These are phyloP conservation scores for Penicillium fimorum DNA, from an alignment of 495 filamentous ascomycete species.

Conservation along the genomic window DNA sequence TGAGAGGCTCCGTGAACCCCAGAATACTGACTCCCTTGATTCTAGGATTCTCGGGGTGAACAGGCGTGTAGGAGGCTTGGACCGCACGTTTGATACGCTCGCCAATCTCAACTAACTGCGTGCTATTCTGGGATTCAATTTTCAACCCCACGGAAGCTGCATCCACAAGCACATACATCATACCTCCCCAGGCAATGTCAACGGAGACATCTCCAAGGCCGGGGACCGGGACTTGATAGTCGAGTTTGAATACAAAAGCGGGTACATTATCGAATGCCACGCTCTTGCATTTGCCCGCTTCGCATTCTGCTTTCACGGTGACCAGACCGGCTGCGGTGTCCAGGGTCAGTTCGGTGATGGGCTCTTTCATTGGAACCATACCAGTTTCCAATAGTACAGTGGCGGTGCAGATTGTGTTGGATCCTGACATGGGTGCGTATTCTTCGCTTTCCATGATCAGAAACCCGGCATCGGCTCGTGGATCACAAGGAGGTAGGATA, in stretches of 20 bases:
- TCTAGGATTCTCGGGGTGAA: slow-evolving; percentile 34
- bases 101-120: slow-evolving; percentile 26
- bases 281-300: slow-evolving; percentile 34
- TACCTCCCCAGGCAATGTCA: slow-evolving; percentile 39
- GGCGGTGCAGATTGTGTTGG: slow-evolving; percentile 36
- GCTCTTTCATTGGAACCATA: slow-evolving; percentile 40
- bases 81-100: slow-evolving; percentile 36
- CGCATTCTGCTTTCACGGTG: slow-evolving; percentile 30
- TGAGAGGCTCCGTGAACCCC: slow-evolving; percentile 27
- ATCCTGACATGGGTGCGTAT: slow-evolving; percentile 39
- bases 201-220: slow-evolving; percentile 28
- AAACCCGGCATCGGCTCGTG: slow-evolving; percentile 36
- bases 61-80: slow-evolving; percentile 21
- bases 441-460: slow-evolving; percentile 43
- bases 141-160: slow-evolving; percentile 24
- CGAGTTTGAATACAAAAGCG: slow-evolving; percentile 35
- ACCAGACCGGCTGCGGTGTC: slow-evolving; percentile 38
- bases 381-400: slow-evolving; percentile 38
- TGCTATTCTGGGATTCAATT: slow-evolving; percentile 21
- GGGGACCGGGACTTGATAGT: slow-evolving; percentile 30
- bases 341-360: slow-evolving; percentile 25
- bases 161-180: slow-evolving; percentile 39
- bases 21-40: slow-evolving; percentile 32
- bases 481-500: slow-evolving; percentile 36
- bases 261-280: slow-evolving; percentile 39